A percentile compares a stretch with the other conserved stretches of the same genome.
These are phyloP conservation scores for Malbranchea cinnamomea DNA, from an alignment of 2,329 filamentous ascomycete genomes.

Conservation along the genomic window DNA sequence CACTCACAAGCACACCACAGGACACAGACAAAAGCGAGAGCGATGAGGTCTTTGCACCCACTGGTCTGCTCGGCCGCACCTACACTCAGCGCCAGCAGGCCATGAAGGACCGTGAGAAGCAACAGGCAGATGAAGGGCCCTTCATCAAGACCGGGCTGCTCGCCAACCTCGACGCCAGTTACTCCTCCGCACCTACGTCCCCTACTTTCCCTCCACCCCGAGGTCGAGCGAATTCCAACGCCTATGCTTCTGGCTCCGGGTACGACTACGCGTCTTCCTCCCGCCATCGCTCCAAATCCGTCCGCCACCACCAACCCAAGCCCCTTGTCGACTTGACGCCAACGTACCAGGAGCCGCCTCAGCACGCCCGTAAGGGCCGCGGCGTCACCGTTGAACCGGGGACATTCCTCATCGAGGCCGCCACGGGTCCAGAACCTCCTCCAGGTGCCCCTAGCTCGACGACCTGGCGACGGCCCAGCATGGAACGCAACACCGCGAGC, in stretches of 20 bases:
- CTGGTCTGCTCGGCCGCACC: constrained; percentile 24
- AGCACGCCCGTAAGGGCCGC: constrained; percentile 20
- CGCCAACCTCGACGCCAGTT: constrained; percentile 32
- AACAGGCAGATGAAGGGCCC: constrained; percentile 22
- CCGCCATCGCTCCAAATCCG: constrained; percentile 33
- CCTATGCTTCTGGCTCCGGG: no score
- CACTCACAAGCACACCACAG: constrained; percentile 1
- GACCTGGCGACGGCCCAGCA: constrained; percentile 23
- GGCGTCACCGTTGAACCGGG: constrained; percentile 28
- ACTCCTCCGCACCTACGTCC: constrained; percentile 13
- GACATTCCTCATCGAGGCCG: constrained; percentile 26
- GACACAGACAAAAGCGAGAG: no score
- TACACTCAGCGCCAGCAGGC: constrained; percentile 26
- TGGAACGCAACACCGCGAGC: constrained; percentile 7
- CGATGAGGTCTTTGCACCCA: constrained; percentile 23
- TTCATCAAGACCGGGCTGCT: constrained; percentile 41
- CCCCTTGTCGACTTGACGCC: constrained; percentile 56
- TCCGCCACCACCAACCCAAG: constrained; percentile 32
- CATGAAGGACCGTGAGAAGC: constrained; percentile 25
- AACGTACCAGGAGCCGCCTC: constrained; percentile 47
- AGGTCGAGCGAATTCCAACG: no score
- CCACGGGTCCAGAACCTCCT: constrained; percentile 24
- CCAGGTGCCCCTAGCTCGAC: constrained; percentile 22
- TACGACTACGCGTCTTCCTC: constrained; percentile 17
- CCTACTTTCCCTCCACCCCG: constrained; percentile 17